Conservation (phyloP, 1,284 basidiomycete species). For the Salmacisia buchloeana region DNA sequence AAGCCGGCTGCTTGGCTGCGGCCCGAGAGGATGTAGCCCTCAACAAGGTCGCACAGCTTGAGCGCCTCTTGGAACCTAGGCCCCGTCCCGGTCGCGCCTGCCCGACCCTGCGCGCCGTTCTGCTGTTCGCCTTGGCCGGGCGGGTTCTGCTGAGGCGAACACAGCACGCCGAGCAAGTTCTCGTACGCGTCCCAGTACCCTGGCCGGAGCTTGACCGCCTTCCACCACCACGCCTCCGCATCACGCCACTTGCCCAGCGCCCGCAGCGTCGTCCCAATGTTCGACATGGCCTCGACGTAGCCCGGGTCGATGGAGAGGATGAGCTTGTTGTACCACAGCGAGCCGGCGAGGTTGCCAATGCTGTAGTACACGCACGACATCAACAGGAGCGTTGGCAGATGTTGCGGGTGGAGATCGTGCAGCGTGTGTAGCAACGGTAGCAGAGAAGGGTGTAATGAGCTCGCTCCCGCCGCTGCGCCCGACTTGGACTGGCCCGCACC, state of each 20-base stretch:
- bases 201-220: constrained; percentile 53
- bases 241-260: constrained; percentile 52
- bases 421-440: constrained; percentile 43
- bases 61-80: constrained; percentile 51
- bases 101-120: background rate
- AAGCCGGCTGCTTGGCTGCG: background rate
- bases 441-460: constrained; percentile 35
- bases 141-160: constrained; percentile 34
- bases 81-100: background rate
- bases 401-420: constrained; percentile 37
- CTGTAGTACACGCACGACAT: constrained; percentile 46
- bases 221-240: constrained; percentile 56
- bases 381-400: constrained; percentile 41
- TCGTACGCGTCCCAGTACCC: constrained; percentile 55
- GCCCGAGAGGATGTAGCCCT: constrained; percentile 11
- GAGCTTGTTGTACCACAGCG: constrained; percentile 50
- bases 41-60: constrained; percentile 51
- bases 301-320: constrained; percentile 50
- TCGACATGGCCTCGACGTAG: constrained; percentile 53
- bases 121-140: background rate
- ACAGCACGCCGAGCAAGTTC: constrained; percentile 54
- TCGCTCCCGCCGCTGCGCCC: background rate
- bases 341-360: constrained; percentile 35
- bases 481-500: background rate
- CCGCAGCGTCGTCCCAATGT: constrained; percentile 57